Percentiles rank a stretch among this genome's conserved stretches.
These are phyloP conservation scores for Prunus salicina DNA, from an alignment of 306 rosid species.

Conservation along the genomic window DNA sequence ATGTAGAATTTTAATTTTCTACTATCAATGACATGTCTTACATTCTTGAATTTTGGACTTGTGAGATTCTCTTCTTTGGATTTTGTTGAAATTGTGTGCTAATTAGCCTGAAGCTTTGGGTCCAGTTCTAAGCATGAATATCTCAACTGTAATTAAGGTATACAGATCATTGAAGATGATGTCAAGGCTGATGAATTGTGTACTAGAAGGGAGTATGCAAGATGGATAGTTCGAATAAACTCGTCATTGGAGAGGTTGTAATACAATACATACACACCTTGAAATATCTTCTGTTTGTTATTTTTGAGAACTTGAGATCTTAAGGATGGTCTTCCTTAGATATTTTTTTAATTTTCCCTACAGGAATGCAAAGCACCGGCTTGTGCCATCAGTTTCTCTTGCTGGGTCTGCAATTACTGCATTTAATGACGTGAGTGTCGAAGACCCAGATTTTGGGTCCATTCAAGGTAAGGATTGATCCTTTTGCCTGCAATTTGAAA, in stretches of 20 bases:
- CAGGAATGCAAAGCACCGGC: constrained; percentile 65
- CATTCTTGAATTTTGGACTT: not conserved
- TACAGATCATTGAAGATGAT: constrained; percentile 82
- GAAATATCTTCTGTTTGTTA: not conserved
- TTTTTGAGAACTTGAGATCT: not conserved
- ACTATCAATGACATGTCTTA: not conserved
- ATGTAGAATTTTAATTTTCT: not conserved
- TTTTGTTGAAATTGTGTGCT: constrained; percentile 1
- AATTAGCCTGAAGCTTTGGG: constrained; percentile 17
- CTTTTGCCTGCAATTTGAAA: constrained; percentile 3
- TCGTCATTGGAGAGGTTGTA: constrained; percentile 71
- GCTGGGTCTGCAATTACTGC: constrained; percentile 59
- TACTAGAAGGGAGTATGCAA: constrained; percentile 85
- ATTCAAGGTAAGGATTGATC: constrained; percentile 65
- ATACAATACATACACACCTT: constrained; percentile 12
- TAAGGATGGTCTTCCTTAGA: constrained; percentile 12
- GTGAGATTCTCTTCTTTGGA: not conserved
- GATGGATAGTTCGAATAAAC: constrained; percentile 77
- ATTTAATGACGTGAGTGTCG: constrained; percentile 56
- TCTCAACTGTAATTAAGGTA: constrained; percentile 40
- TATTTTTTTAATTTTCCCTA: constrained; percentile 24
- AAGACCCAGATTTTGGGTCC: constrained; percentile 63
- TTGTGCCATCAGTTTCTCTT: constrained; percentile 57
- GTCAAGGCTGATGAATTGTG: constrained; percentile 77
- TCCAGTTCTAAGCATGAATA: constrained; percentile 32